Percentiles rank a stretch among this genome's conserved stretches.
Evolutionary conservation across 345 rosid species (phyloP).

Genomic region (Odontarrhena argentea): DNA sequence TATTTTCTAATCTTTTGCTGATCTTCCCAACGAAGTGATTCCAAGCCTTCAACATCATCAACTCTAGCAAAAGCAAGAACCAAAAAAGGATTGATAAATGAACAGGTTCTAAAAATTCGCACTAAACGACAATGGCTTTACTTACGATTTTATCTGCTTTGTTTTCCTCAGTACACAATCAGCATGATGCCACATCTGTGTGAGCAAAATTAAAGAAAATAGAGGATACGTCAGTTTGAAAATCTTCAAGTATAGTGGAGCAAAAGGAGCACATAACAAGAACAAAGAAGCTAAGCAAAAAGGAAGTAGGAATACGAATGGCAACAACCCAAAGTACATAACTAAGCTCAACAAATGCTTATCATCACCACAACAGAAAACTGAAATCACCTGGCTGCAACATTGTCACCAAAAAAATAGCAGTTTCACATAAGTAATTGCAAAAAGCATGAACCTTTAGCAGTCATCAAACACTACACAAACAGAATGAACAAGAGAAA

Average conservation of each 20-base stretch:
- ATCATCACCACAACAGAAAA: not conserved
- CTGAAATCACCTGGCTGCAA: not conserved
- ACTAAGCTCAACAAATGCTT: not conserved
- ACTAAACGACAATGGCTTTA: slow-evolving; percentile 14
- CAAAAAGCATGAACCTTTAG: slow-evolving; percentile 21
- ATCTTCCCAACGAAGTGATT: slow-evolving; percentile 95
- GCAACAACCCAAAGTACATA: slow-evolving; percentile 1
- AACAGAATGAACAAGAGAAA: slow-evolving; percentile 3
- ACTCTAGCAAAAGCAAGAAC: slow-evolving; percentile 45
- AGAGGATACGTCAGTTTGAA: slow-evolving; percentile 20
- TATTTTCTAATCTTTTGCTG: slow-evolving; percentile 76
- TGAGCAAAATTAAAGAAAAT: slow-evolving; percentile 10
- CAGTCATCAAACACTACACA: slow-evolving; percentile 1
- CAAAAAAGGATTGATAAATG: slow-evolving; percentile 10
- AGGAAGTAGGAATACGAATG: not conserved
- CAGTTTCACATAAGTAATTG: slow-evolving; percentile 8
- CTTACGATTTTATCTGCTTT: slow-evolving; percentile 79
- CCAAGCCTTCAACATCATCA: slow-evolving; percentile 91
- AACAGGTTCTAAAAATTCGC: not conserved
- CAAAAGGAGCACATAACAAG: slow-evolving; percentile 20
- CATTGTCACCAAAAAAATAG: not conserved
- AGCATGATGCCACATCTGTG: slow-evolving; percentile 93
- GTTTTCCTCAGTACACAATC: slow-evolving; percentile 72
- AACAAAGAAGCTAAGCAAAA: not conserved
- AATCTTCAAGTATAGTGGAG: not conserved